phyloP scores from a whole-genome alignment of 306 rosid species.

The Acmispon strigosus region DNA sequence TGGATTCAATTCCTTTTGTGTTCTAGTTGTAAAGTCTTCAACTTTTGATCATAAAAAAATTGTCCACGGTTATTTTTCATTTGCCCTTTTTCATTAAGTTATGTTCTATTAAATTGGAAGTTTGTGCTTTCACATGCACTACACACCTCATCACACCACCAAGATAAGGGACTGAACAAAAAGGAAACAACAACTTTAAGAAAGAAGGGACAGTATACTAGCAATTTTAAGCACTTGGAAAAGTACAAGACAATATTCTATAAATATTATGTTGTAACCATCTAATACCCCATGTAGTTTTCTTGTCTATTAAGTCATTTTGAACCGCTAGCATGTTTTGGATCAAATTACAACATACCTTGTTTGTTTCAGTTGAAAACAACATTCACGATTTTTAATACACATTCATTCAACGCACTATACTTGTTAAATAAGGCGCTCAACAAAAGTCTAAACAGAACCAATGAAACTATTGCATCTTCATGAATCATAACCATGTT shows the following conservation, averaged over 20 bases:
- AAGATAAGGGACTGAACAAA: not conserved
- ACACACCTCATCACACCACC: slow-evolving; percentile 10
- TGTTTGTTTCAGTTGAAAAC: too few relatives aligned
- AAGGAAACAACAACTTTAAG: slow-evolving; percentile 14
- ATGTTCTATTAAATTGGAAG: not conserved
- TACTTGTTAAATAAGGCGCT: too few relatives aligned
- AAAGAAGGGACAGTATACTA: not conserved
- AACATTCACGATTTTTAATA: too few relatives aligned
- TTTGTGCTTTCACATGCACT: slow-evolving; percentile 16
- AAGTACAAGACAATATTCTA: not conserved
- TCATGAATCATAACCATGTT: too few relatives aligned
- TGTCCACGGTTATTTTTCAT: not conserved
- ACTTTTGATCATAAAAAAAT: not conserved
- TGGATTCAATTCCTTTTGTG: not conserved
- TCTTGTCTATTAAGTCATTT: slow-evolving; percentile 11
- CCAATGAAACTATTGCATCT: too few relatives aligned
- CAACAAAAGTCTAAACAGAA: too few relatives aligned
- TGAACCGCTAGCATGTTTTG: not conserved
- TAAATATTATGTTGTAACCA: not conserved
- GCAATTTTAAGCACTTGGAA: not conserved
- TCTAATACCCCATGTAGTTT: not conserved
- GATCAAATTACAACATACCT: too few relatives aligned
- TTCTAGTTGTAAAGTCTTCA: not conserved
- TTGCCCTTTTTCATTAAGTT: slow-evolving; percentile 22
- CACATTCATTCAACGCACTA: too few relatives aligned